Conservation (phyloP, 2,329 filamentous ascomycete genomes). For the Cladophialophora carrionii region DNA sequence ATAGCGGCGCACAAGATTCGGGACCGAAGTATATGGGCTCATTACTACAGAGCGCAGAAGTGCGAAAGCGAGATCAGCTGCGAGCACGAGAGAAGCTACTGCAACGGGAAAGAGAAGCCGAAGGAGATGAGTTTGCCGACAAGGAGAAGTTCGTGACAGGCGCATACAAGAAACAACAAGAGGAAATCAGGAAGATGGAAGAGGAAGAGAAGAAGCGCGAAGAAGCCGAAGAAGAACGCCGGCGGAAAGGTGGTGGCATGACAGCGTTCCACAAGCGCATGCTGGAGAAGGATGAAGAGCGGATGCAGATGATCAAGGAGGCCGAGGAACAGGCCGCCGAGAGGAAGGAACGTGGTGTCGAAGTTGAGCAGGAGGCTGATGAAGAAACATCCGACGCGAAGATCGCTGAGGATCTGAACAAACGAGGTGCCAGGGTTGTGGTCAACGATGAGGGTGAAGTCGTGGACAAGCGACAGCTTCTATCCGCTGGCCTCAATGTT, state of each 20-base stretch:
- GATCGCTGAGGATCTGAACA: constrained; percentile 59
- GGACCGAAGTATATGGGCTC: constrained; percentile 64
- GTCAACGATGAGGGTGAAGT: constrained; percentile 68
- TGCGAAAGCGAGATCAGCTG: constrained; percentile 65
- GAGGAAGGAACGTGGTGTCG: constrained; percentile 44
- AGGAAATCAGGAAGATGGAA: constrained; percentile 60
- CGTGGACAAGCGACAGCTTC: constrained; percentile 65
- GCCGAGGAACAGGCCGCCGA: constrained; percentile 50
- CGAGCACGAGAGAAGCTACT: constrained; percentile 64
- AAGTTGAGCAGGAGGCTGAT: constrained; percentile 40
- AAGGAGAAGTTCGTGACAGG: constrained; percentile 70
- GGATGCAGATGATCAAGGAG: constrained; percentile 61
- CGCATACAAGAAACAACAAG: constrained; percentile 67
- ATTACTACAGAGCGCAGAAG: constrained; percentile 62
- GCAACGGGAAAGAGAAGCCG: constrained; percentile 63
- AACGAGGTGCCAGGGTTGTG: constrained; percentile 56
- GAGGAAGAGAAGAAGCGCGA: constrained; percentile 61
- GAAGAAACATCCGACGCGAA: constrained; percentile 56
- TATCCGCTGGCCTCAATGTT: constrained; percentile 65
- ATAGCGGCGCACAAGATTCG: constrained; percentile 33
- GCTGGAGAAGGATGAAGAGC: constrained; percentile 60
- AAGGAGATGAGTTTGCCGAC: constrained; percentile 68
- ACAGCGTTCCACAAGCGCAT: constrained; percentile 65
- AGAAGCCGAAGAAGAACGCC: constrained; percentile 57
- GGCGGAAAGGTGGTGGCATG: constrained; percentile 54